These are phyloP conservation scores for Kappamyces sp. DNA, from an alignment of 192 early-diverging fungal genomes.

Conservation along the genomic window DNA sequence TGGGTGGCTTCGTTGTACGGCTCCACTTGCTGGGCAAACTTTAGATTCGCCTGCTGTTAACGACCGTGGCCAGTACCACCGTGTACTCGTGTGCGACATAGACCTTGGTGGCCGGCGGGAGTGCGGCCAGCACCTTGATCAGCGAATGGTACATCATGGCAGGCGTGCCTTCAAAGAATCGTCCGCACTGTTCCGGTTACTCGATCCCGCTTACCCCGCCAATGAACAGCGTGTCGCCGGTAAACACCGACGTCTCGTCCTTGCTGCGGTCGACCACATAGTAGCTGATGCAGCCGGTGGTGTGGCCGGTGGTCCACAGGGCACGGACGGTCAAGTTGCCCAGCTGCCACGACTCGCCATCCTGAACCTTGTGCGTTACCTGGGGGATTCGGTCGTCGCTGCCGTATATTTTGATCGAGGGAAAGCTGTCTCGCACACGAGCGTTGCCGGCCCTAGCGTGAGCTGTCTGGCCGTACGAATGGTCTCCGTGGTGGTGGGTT, in stretches of 20 bases:
- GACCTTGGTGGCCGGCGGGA: constrained; percentile 77
- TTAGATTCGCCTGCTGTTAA: constrained; percentile 31
- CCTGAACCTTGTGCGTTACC: constrained; percentile 64
- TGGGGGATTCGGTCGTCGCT: constrained; percentile 79
- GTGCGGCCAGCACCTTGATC: constrained; percentile 51
- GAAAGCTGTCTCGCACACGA: constrained; percentile 32
- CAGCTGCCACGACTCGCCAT: constrained; percentile 68
- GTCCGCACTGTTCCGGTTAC: constrained; percentile 55
- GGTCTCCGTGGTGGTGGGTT: constrained; percentile 91
- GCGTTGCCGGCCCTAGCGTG: constrained; percentile 57
- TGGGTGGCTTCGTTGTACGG: constrained; percentile 60
- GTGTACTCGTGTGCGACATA: constrained; percentile 95
- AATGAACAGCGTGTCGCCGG: constrained; percentile 80
- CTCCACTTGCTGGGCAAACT: constrained; percentile 73
- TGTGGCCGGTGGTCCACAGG: constrained; percentile 80
- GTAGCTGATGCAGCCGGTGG: constrained; percentile 76
- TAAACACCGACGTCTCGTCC: constrained; percentile 72
- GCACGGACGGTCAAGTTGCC: constrained; percentile 66
- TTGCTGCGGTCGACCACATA: constrained; percentile 57
- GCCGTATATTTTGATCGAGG: constrained; percentile 70
- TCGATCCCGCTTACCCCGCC: constrained; percentile 30
- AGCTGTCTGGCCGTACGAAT: constrained; percentile 31
- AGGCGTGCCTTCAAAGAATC: constrained; percentile 89
- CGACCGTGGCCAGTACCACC: constrained; percentile 26
- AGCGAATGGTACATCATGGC: constrained; percentile 80